These are phyloP conservation scores for Hymenoscyphus albidus DNA, from an alignment of 2,329 filamentous ascomycete genomes.

Conservation along the genomic window DNA sequence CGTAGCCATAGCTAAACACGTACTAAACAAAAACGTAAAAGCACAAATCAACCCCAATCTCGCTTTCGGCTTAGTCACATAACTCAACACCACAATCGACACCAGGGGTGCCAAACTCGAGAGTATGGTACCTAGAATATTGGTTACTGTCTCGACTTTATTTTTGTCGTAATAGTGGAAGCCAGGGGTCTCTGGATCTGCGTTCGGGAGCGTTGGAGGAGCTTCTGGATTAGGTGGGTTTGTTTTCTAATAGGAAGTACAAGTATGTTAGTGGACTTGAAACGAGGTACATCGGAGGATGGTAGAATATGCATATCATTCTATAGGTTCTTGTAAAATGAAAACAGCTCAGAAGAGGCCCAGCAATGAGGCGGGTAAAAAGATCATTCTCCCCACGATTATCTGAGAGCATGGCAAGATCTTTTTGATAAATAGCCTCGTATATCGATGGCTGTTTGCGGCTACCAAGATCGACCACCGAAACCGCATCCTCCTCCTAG, in stretches of 20 bases:
- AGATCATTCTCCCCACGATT: conserved; percentile 19
- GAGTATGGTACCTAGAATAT: conserved; percentile 16
- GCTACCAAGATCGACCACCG: conserved; percentile 17
- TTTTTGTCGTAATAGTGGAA: no score
- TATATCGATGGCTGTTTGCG: conserved; percentile 16
- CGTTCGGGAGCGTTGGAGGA: no score
- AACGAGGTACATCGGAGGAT: no score
- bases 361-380: conserved; percentile 17
- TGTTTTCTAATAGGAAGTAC: no score
- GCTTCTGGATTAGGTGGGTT: no score
- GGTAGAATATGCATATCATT: no score
- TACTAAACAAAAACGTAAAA: conserved; percentile 18
- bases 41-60: conserved; percentile 15
- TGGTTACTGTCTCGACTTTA: conserved; percentile 5
- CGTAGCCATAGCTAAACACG: conserved; percentile 16
- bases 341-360: conserved; percentile 11
- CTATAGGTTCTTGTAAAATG: not conserved
- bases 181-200: no score
- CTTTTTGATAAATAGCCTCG: conserved; percentile 11
- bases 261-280: no score
- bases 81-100: conserved; percentile 17
- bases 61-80: conserved; percentile 9
- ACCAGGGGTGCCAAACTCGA: conserved; percentile 19
- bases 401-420: conserved; percentile 16
- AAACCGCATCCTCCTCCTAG: conserved; percentile 17